Evolutionary conservation across 208 protist species (phyloP), one percentile per base, ranked within the genome.

Genomic region (Acanthamoeba culbertsoni): DNA sequence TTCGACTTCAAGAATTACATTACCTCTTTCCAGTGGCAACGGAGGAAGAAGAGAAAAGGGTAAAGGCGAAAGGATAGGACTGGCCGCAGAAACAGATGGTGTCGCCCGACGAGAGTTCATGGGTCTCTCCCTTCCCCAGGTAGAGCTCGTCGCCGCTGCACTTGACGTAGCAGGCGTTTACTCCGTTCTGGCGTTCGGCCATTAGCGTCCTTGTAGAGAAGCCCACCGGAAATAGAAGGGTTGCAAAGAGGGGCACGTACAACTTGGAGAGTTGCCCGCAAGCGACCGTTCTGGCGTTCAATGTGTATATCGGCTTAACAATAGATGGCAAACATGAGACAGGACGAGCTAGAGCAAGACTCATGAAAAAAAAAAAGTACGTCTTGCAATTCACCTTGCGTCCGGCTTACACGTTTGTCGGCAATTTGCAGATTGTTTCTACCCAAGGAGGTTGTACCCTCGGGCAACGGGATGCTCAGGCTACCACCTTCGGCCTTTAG

Each of bases 81-180:
- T 88, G 43, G 42, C 48, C 77, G 16, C 43, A 55, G 28, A 88
- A 88, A 31, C 77, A 88, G 26, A 88, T 45, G 77, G 77, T 88
- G 51, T 88, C 77, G 77, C 77, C 77, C 37, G 43, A 55, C 14
- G 77, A n/a, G 2, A 88, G 77, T 26, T 12, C 77, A 10, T 88
- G 68, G 16, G 31, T 48, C 40, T 88, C 51, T 42, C 33, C 77
- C 20, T 88, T 88, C 12, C 48, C 77, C 12, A 55, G 46, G 46
- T 88, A 88, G 5, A 10, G 12, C 37, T 88, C 51, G 18, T 62
- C 51, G 4, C 43, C 33, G 42, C 6, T 59, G 10, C n/a, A 18
- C 51, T 88, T 79, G 33, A 79, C 18, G 68, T 51, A 79, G 37
- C 68, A 79, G 20, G 68, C 68, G 48, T 79, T 79, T 37, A 79